phyloP scores from a whole-genome alignment of 2,329 filamentous ascomycete genomes.

The Botrytis galanthina region DNA sequence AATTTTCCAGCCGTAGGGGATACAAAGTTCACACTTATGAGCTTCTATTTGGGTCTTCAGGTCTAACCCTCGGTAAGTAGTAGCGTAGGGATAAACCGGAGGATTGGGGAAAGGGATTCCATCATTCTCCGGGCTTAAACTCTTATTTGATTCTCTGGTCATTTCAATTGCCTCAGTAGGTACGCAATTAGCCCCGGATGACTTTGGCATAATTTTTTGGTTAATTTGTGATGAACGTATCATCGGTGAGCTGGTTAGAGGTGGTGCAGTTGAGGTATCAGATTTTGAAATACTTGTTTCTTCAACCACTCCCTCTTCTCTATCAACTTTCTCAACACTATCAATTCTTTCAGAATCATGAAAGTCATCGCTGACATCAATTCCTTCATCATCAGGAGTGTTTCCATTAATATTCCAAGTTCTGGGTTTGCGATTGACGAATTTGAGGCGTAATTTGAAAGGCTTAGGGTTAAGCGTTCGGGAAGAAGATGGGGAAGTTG shows the following conservation, averaged over 20 bases:
- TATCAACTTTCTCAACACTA: background rate
- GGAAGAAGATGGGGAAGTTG: background rate
- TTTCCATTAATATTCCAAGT: background rate
- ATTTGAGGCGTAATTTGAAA: too few species aligned
- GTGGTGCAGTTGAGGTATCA: background rate
- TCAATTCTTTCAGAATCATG: too few species aligned
- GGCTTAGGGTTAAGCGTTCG: background rate
- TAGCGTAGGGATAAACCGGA: background rate
- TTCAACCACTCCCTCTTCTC: background rate
- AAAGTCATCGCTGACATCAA: background rate
- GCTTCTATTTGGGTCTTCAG: background rate
- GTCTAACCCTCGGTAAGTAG: background rate
- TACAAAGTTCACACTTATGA: background rate
- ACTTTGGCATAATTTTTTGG: too few species aligned
- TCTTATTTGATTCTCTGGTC: background rate
- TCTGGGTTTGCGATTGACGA: background rate
- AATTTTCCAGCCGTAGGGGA: background rate
- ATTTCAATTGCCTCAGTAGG: background rate
- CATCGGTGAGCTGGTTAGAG: background rate
- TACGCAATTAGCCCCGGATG: background rate
- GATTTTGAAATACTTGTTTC: background rate
- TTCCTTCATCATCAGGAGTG: background rate
- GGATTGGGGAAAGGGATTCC: background rate
- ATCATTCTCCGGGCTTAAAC: background rate
- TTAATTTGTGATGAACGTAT: background rate